Base-by-base conservation (phyloP, 805 yeast genomes). In the Metschnikowia picachoensis region DNA sequence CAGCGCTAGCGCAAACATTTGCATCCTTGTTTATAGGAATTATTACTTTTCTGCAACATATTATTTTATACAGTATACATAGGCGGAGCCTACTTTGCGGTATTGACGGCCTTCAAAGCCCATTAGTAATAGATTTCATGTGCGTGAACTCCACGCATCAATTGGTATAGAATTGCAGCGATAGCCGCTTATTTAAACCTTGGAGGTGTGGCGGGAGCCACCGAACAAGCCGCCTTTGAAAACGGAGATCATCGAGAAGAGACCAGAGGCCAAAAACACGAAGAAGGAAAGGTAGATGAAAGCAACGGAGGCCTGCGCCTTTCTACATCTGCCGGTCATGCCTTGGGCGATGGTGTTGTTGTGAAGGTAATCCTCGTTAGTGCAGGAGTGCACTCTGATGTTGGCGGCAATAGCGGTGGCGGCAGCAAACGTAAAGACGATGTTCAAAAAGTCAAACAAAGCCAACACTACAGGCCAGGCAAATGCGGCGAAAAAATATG, bases 351-450 rank as follows among this genome's bases (percentile, higher is more conserved):
- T 78, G 51, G 67, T 67, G 79, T 92, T 92, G 55, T 58, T 40
- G 57, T 80, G 74, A 56, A 90, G 50, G 77, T 87, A 90, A 46
- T 85, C 48, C 51, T 73, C 56, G 81, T 89, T 85, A 58, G 74
- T 49, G 78, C 99, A 92, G 35, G 95, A 85, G 78, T 90, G 97
- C 54, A 76, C 77, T 70, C 91, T 82, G 64, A 87, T 82, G 60
- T 83, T 95, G 50, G 88, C 95, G 44, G 98, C 98, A 64, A 94
- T 75, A 43, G 96, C 96, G 48, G 95, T 82, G 60, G 91, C 98
- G 55, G 88, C 98, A 41, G 98, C 82, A 68, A 94, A 88, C 47
- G 96, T 83, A 83, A 94, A 94, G 58, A 91, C 86, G 59, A 82
- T 71, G 79, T 90, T 90, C 70, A 94, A 75, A 73, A 89, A 84